Evolutionary conservation across 495 filamentous ascomycete genomes (phyloP).

Genomic region (Podospora pseudoanserina): DNA sequence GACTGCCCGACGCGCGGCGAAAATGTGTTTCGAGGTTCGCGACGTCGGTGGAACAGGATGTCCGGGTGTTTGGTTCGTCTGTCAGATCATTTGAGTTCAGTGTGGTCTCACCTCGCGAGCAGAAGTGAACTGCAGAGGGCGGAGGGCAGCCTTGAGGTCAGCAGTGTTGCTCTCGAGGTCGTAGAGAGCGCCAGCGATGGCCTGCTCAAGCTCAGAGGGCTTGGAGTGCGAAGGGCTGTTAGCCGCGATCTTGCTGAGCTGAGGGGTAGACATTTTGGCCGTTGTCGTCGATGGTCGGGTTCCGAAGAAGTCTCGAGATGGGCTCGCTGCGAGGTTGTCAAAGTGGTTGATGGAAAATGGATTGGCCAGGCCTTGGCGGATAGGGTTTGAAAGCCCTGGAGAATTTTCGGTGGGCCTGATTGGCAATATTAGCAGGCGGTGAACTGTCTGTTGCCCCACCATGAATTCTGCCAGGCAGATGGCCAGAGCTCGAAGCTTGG

Average conservation of each 20-base stretch:
- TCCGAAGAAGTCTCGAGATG: conserved; percentile 19
- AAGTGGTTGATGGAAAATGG: conserved; percentile 11
- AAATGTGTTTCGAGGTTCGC: conserved; percentile 10
- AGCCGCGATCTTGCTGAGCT: conserved; percentile 94
- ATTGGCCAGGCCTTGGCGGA: conserved; percentile 11
- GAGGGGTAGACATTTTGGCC: conserved; percentile 53
- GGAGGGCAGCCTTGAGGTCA: conserved; percentile 88
- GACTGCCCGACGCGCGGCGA: conserved; percentile 29
- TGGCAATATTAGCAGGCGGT: conserved; percentile 16
- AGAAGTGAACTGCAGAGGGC: conserved; percentile 94
- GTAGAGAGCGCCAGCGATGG: conserved; percentile 90
- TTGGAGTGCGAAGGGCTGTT: conserved; percentile 91
- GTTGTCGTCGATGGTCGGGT: conserved; percentile 32
- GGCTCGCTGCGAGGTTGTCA: background rate
- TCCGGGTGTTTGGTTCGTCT: conserved; percentile 19
- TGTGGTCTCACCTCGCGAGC: conserved; percentile 86
- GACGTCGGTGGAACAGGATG: conserved; percentile 40
- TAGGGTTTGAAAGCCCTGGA: conserved; percentile 35
- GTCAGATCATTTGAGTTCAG: background rate
- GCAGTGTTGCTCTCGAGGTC: conserved; percentile 97
- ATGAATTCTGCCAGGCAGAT: background rate
- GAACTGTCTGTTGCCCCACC: background rate
- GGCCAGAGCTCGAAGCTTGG: background rate
- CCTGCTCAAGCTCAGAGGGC: conserved; percentile 92
- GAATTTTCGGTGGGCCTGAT: conserved; percentile 8